Evolutionary conservation across 2,329 filamentous ascomycete species (phyloP).

Genomic region (Trichoderma koningiopsis): DNA sequence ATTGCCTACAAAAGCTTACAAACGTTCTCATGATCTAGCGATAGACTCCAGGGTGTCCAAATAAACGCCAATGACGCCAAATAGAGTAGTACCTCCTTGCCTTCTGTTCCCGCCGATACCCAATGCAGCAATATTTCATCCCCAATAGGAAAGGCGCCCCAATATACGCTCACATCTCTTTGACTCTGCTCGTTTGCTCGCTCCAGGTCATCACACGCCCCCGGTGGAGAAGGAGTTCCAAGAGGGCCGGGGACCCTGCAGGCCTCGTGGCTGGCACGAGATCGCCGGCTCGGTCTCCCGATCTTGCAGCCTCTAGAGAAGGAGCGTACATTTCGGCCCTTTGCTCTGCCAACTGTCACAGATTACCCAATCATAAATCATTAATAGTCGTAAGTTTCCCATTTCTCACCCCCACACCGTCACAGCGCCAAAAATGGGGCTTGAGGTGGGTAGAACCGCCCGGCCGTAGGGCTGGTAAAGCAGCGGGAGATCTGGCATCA

Average conservation of each 20-base stretch:
- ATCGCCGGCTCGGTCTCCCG: slow-evolving; percentile 31
- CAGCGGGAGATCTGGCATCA: slow-evolving; percentile 46
- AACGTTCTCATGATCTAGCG: slow-evolving; percentile 7
- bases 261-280: slow-evolving; percentile 31
- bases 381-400: slow-evolving; percentile 50
- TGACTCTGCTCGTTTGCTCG: slow-evolving; percentile 6
- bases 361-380: slow-evolving; percentile 57
- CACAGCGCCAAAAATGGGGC: slow-evolving; percentile 34
- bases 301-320: slow-evolving; percentile 35
- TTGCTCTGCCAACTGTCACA: slow-evolving; percentile 37
- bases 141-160: slow-evolving; percentile 40
- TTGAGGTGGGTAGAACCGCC: slow-evolving; percentile 33
- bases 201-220: slow-evolving; percentile 3
- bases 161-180: slow-evolving; percentile 17
- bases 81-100: slow-evolving; percentile 30
- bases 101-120: slow-evolving; percentile 32
- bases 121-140: slow-evolving; percentile 38
- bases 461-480: slow-evolving; percentile 39
- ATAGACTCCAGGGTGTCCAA: slow-evolving; percentile 30
- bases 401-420: slow-evolving; percentile 33
- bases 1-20: slow-evolving; percentile 24
- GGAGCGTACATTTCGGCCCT: slow-evolving; percentile 50
- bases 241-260: slow-evolving; percentile 28
- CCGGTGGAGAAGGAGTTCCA: slow-evolving; percentile 15
- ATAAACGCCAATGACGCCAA: slow-evolving; percentile 30